phyloP scores from a whole-genome alignment of 805 yeast genomes.

The Komagataella pastoris region DNA sequence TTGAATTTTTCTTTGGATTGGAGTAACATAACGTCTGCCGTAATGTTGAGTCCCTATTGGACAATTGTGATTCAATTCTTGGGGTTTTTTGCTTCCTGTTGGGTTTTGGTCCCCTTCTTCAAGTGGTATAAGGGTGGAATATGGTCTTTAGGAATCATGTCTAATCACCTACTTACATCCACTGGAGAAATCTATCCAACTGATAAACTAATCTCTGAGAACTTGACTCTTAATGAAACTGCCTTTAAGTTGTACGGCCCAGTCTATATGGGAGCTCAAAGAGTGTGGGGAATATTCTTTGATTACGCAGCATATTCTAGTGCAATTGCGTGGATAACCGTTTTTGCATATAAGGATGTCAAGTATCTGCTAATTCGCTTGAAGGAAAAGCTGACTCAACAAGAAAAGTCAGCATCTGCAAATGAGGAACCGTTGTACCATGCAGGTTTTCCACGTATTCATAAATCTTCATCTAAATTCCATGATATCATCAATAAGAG shows the following conservation, averaged over 20 bases:
- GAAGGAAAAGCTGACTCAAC: conserved; percentile 4
- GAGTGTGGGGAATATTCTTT: conserved; percentile 36
- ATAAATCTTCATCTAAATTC: conserved; percentile 9
- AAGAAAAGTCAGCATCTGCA: background rate
- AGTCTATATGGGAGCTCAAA: conserved; percentile 31
- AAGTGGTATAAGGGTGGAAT: conserved; percentile 24
- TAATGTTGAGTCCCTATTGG: conserved; percentile 39
- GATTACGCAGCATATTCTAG: conserved; percentile 39
- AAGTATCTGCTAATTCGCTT: background rate
- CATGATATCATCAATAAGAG: conserved; percentile 30
- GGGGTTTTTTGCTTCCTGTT: conserved; percentile 32
- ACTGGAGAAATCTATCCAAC: conserved; percentile 30
- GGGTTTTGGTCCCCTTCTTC: conserved; percentile 32
- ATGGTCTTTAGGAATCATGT: conserved; percentile 29
- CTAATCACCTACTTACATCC: conserved; percentile 23
- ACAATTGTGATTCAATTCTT: conserved; percentile 32
- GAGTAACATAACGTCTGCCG: conserved; percentile 37
- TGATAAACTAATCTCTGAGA: conserved; percentile 22
- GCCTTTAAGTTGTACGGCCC: conserved; percentile 33
- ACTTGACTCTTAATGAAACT: conserved; percentile 26
- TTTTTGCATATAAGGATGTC: conserved; percentile 14
- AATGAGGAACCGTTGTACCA: background rate
- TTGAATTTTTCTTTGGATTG: conserved; percentile 35
- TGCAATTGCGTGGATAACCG: conserved; percentile 29
- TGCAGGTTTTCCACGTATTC: conserved; percentile 23